A percentile compares a stretch with the other conserved stretches of the same genome.
phyloP scores from a whole-genome alignment of 129 eudicot species.

The Deinandra increscens region DNA sequence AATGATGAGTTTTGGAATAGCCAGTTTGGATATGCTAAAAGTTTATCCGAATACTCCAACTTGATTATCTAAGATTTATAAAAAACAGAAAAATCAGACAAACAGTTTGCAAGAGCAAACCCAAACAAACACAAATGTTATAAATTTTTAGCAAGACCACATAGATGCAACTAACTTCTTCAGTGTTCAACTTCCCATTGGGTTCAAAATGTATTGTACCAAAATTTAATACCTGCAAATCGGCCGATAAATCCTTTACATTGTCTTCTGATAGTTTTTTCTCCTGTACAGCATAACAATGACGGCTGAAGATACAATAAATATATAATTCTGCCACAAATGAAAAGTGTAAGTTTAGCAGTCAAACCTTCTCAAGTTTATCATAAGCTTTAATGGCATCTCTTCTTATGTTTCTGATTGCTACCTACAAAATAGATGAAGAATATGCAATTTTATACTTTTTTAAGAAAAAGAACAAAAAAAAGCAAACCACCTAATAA shows the following conservation, averaged over 20 bases:
- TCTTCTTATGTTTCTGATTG: constrained; percentile 93
- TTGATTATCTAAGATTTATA: not conserved
- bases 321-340: not conserved
- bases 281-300: constrained; percentile 49
- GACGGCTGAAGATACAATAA: constrained; percentile 6
- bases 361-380: constrained; percentile 85
- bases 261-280: constrained; percentile 96
- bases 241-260: constrained; percentile 76
- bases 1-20: not conserved
- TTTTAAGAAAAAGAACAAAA: not conserved
- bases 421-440: constrained; percentile 50
- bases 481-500: not conserved
- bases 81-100: not conserved
- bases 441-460: not conserved
- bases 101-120: not conserved
- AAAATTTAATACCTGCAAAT: constrained; percentile 70
- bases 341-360: constrained; percentile 9
- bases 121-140: too few relatives aligned
- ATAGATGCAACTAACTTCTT: not conserved
- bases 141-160: not conserved
- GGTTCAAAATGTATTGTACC: not conserved
- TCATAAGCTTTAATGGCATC: constrained; percentile 90
- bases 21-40: not conserved
- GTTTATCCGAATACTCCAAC: not conserved
- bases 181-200: not conserved